phyloP scores from a whole-genome alignment of 208 protist genomes.

The Trypanosoma rangeli region DNA sequence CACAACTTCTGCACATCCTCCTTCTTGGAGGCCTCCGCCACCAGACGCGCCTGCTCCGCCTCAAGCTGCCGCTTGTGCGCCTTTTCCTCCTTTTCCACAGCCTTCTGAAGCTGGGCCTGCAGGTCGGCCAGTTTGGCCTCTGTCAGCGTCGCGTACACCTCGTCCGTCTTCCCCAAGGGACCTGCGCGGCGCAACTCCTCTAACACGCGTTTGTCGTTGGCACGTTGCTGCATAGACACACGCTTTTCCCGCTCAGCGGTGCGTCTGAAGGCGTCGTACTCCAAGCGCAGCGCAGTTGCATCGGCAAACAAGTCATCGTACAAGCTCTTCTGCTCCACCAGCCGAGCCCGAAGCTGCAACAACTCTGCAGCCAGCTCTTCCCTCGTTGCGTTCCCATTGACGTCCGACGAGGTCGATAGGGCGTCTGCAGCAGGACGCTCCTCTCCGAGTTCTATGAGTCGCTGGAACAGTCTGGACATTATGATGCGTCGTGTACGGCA shows the following conservation, averaged over 20 bases:
- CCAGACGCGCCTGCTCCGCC: slow-evolving; percentile 29
- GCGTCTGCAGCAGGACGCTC: not conserved
- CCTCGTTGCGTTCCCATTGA: not conserved
- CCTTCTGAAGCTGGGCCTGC: slow-evolving; percentile 26
- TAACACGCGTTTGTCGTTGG: slow-evolving; percentile 37
- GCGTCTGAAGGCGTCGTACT: slow-evolving; percentile 41
- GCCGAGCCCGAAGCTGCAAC: slow-evolving; percentile 21
- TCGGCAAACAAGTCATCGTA: slow-evolving; percentile 37
- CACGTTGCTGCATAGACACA: slow-evolving; percentile 24
- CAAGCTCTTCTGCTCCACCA: slow-evolving; percentile 31
- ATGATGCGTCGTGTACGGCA: not conserved
- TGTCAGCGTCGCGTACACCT: slow-evolving; percentile 31
- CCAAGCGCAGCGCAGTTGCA: slow-evolving; percentile 28
- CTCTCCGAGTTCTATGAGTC: slow-evolving; percentile 30
- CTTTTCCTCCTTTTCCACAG: slow-evolving; percentile 22
- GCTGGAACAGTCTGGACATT: slow-evolving; percentile 24
- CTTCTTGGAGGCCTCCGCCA: slow-evolving; percentile 31
- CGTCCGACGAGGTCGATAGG: slow-evolving; percentile 3
- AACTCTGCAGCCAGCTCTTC: slow-evolving; percentile 12
- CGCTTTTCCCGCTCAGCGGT: slow-evolving; percentile 22
- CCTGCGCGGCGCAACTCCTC: slow-evolving; percentile 40
- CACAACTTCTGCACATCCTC: slow-evolving; percentile 35
- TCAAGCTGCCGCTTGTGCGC: slow-evolving; percentile 42
- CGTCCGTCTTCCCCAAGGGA: slow-evolving; percentile 29
- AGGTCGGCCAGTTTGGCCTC: slow-evolving; percentile 31